Evolutionary conservation across 805 yeast genomes (phyloP).

Genomic region (Blastobotrys americana): DNA sequence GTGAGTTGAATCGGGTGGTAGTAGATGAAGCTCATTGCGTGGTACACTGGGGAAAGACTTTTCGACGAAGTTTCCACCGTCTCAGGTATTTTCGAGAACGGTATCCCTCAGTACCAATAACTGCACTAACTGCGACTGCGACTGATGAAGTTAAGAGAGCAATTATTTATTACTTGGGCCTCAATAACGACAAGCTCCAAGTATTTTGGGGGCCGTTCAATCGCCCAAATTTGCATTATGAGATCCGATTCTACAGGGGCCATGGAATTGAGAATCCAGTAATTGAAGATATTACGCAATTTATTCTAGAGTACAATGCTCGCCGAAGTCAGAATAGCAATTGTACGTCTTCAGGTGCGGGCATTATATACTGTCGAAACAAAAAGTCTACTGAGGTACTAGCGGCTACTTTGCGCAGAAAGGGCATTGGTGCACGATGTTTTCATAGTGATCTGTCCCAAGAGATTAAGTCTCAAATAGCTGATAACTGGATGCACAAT

Average conservation of each 20-base stretch:
- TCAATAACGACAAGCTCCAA: slow-evolving; percentile 40
- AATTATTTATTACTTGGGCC: slow-evolving; percentile 75
- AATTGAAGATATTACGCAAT: slow-evolving; percentile 17
- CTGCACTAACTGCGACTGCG: slow-evolving; percentile 96
- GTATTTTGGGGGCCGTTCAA: slow-evolving; percentile 84
- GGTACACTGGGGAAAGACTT: slow-evolving; percentile 97
- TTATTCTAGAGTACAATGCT: slow-evolving; percentile 19
- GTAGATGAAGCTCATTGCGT: slow-evolving; percentile 98
- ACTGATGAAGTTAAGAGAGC: slow-evolving; percentile 33
- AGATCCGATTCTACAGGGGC: slow-evolving; percentile 37
- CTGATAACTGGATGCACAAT: slow-evolving; percentile 73
- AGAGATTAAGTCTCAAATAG: slow-evolving; percentile 63
- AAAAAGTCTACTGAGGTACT: slow-evolving; percentile 80
- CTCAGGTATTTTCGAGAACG: slow-evolving; percentile 61
- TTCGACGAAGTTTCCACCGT: slow-evolving; percentile 86
- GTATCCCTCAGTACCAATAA: slow-evolving; percentile 75
- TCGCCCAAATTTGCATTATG: slow-evolving; percentile 74
- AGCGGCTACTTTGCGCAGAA: slow-evolving; percentile 47
- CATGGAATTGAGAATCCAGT: slow-evolving; percentile 10
- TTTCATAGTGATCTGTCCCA: slow-evolving; percentile 91
- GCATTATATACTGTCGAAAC: slow-evolving; percentile 89
- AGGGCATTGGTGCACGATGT: slow-evolving; percentile 59
- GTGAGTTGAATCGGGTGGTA: slow-evolving; percentile 69
- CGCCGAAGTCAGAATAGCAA: slow-evolving; percentile 7
- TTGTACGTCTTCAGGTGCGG: slow-evolving; percentile 36